Conservation (phyloP, 257 asterid genomes). For the Dorcoceras hygrometricum region DNA sequence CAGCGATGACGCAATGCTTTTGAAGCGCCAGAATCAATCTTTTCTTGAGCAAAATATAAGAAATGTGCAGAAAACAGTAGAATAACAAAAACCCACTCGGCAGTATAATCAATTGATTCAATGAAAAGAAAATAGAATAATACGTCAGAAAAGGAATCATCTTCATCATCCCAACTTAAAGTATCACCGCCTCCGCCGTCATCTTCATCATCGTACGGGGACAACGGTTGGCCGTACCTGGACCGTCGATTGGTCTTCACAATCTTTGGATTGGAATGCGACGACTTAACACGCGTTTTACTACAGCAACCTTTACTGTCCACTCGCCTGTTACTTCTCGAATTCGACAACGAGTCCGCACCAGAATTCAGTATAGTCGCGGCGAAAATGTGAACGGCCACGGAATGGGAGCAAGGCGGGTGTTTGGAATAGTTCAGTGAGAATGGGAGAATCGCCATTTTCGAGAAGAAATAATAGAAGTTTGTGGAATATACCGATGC, state of each 20-base stretch:
- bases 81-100: not conserved
- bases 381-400: conserved; percentile 27
- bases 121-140: not conserved
- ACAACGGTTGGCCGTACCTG: conserved; percentile 54
- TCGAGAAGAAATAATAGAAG: not conserved
- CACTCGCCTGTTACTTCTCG: conserved; percentile 1
- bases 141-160: conserved; percentile 56
- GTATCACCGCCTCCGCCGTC: conserved; percentile 18
- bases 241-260: conserved; percentile 75
- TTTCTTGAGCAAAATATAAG: conserved; percentile 6
- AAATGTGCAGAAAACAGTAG: not conserved
- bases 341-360: not conserved
- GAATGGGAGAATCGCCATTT: conserved; percentile 32
- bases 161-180: conserved; percentile 29
- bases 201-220: conserved; percentile 54
- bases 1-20: not conserved
- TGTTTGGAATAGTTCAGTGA: conserved; percentile 17
- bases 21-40: not conserved
- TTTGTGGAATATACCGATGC: conserved; percentile 25
- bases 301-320: conserved; percentile 13
- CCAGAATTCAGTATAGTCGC: not conserved
- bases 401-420: conserved; percentile 31
- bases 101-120: not conserved
- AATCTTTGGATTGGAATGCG: conserved; percentile 75
- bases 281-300: conserved; percentile 45